Evolutionary conservation across 192 early-diverging fungal species (phyloP).

Genomic region (Linnemannia elongata): DNA sequence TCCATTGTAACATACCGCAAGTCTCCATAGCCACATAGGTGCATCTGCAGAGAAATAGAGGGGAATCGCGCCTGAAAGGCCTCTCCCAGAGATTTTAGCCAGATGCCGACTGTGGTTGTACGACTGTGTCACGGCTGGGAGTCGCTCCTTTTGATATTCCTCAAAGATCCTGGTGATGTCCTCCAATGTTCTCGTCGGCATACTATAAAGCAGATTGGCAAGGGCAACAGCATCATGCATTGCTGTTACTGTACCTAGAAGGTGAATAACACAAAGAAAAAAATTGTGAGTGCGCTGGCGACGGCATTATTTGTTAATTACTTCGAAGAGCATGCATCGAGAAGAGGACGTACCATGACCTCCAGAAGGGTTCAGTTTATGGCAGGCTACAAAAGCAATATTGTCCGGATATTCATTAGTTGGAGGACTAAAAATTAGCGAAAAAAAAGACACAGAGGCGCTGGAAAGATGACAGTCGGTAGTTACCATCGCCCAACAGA

Average conservation of each 20-base stretch:
- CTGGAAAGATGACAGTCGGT: too few species aligned
- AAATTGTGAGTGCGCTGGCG: background rate
- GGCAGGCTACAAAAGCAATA: background rate
- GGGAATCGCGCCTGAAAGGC: background rate
- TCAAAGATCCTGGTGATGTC: background rate
- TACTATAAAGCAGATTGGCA: background rate
- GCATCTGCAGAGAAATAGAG: background rate
- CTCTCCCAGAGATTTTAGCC: background rate
- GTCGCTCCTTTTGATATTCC: background rate
- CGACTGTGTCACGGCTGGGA: background rate
- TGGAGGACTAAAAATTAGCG: background rate
- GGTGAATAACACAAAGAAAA: background rate
- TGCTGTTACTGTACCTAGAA: background rate
- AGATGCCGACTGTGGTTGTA: background rate
- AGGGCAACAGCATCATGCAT: background rate
- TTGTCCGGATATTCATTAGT: too few species aligned
- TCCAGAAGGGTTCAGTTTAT: background rate
- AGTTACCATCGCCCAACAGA: background rate
- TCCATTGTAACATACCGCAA: too few species aligned
- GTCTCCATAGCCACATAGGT: background rate
- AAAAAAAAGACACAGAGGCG: background rate
- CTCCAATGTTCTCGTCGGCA: background rate
- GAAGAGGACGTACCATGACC: background rate
- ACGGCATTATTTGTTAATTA: too few species aligned
- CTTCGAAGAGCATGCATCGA: too few species aligned